Evolutionary conservation across 306 rosid genomes (phyloP), one percentile per base, ranked within the genome.

Genomic region (Cyclanthera cordifolia): DNA sequence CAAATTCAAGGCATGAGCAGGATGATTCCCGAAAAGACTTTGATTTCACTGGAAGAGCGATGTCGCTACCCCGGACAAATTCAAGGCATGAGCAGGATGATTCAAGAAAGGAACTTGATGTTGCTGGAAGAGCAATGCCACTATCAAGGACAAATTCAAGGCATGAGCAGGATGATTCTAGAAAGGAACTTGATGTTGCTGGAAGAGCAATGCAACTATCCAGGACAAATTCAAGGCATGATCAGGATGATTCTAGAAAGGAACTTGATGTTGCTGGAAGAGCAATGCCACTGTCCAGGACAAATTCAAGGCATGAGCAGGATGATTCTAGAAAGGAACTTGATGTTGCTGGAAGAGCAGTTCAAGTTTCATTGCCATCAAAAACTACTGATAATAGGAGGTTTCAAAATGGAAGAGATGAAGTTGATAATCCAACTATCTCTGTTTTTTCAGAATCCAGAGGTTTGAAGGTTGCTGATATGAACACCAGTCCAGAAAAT

Each of bases 131-230:
- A 79, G 74, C 86, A 57, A 68, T 83, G 85, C 75, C 89, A 21
- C 24, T 30, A 52, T 88, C 96, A 45, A 87, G 96, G 85, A 82
- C 87, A 48, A 87, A 80, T 79, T 58, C 68, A 39, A 85, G 88
- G 73, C 63, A 89, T 37, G 96, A 93, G 76, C 76, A 81, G 67
- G 81, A 80, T 49, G 99, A 93, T 58, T 80, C 91, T 72, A 85
- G 85, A 85, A 93, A 85, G 77, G 99, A 93, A 57, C 78, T 71
- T 41, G 84, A 89, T 71, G 58, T 82, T 64, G 75, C 82, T 61
- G 99, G 88, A 82, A 88, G 88, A 82, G 73, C 86, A 63, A 70
- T 83, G 46, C 66, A 24, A 32, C 96, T 90, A 49, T 91, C 96
- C 52, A 87, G 99, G 86, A 80, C 87, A 45, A 89, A 81, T 79